Evolutionary conservation across 441 rosid genomes (phyloP).

Genomic region (Mallotus japonicus): DNA sequence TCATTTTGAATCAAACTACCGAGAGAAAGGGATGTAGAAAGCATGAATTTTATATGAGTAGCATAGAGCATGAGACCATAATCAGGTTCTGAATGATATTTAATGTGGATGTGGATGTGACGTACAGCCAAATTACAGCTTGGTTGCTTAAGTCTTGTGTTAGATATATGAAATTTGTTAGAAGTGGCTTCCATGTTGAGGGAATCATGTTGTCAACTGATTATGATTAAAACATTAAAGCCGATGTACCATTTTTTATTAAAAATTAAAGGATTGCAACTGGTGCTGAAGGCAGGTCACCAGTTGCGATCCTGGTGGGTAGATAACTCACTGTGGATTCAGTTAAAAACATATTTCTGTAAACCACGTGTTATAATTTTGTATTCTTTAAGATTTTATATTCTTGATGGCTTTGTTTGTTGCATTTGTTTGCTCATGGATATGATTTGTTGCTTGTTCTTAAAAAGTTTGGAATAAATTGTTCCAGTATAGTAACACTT

Average conservation of each 20-base stretch:
- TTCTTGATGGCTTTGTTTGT: not conserved
- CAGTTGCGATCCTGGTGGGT: not conserved
- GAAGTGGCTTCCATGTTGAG: not conserved
- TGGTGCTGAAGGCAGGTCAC: not conserved
- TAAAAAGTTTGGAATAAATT: not conserved
- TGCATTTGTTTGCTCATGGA: not conserved
- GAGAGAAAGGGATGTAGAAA: not conserved
- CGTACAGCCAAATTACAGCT: not conserved
- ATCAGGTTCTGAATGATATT: not conserved
- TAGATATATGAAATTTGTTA: not conserved
- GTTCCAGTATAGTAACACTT: conserved; percentile 4
- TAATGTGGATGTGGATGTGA: not conserved
- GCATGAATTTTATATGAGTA: too few species aligned
- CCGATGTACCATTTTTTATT: not conserved
- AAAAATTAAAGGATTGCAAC: not conserved
- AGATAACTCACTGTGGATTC: not conserved
- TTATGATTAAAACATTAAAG: not conserved
- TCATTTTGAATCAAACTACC: not conserved
- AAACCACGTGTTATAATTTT: not conserved
- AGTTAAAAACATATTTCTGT: not conserved
- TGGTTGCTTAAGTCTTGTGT: not conserved
- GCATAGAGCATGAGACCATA: not conserved
- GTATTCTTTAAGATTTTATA: not conserved
- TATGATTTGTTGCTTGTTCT: not conserved
- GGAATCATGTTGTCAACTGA: not conserved